Percentiles rank a stretch among this genome's conserved stretches.
phyloP scores from a whole-genome alignment of 169 alveolate genomes.

The Theileria orientalis region DNA sequence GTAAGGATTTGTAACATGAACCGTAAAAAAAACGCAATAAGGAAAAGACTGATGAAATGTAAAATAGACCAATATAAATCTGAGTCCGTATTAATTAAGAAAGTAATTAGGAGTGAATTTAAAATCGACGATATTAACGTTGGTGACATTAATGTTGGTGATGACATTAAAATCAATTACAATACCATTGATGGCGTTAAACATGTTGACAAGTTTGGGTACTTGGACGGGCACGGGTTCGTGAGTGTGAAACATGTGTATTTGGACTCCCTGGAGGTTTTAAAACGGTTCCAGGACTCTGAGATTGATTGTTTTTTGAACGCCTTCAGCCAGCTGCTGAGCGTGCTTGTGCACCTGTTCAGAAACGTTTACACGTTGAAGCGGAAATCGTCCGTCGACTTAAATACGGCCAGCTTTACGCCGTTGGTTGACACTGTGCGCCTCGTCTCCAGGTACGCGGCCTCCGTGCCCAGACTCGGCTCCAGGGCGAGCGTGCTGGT shows the following conservation, averaged over 20 bases:
- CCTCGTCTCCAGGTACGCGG: background rate
- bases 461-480: background rate
- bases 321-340: slow-evolving; percentile 7
- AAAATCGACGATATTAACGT: too few relatives aligned
- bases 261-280: background rate
- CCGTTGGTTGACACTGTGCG: background rate
- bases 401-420: background rate
- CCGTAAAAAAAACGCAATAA: background rate
- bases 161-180: too few relatives aligned
- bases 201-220: background rate
- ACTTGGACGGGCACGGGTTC: slow-evolving; percentile 1
- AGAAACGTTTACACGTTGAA: background rate
- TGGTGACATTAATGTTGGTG: too few relatives aligned
- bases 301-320: background rate
- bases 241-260: background rate
- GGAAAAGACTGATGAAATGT: background rate
- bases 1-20: background rate
- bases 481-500: background rate
- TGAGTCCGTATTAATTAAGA: slow-evolving; percentile 7
- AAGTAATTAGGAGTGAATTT: too few relatives aligned
- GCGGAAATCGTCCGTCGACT: background rate
- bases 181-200: background rate
- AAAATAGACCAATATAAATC: slow-evolving; percentile 9
- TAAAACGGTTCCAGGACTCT: background rate
- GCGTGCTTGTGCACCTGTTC: background rate